Percentiles rank a stretch among this genome's conserved stretches.
Evolutionary conservation across 768 basidiomycete species (phyloP).

Genomic region (Collybiopsis luxurians): DNA sequence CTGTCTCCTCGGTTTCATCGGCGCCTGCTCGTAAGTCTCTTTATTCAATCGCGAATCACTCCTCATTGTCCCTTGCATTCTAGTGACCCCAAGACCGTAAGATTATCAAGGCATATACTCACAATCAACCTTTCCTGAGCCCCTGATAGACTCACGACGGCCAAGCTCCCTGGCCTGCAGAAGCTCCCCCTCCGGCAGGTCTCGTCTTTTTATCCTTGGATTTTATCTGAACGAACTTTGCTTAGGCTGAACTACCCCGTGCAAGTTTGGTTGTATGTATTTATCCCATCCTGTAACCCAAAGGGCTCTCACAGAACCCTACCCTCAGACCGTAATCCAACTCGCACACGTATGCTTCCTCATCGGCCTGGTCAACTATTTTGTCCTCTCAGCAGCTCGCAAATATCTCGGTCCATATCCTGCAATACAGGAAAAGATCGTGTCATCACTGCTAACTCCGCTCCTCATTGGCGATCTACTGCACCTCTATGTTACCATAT

Average conservation of each 20-base stretch:
- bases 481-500: constrained; percentile 67
- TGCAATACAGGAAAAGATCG: constrained; percentile 71
- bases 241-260: constrained; percentile 37
- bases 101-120: constrained; percentile 15
- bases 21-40: constrained; percentile 46
- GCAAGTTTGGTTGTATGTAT: constrained; percentile 53
- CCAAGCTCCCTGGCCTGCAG: constrained; percentile 70
- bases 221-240: background rate
- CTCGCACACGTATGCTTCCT: constrained; percentile 78
- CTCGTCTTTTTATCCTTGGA: background rate
- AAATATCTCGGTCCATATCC: constrained; percentile 56
- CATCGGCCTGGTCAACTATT: constrained; percentile 67
- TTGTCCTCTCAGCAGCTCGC: constrained; percentile 59
- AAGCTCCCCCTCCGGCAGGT: constrained; percentile 39
- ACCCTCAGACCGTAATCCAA: constrained; percentile 52
- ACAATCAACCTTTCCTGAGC: background rate
- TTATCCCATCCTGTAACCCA: background rate
- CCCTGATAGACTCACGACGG: constrained; percentile 58
- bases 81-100: constrained; percentile 63
- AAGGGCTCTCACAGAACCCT: background rate
- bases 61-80: constrained; percentile 12
- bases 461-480: constrained; percentile 67
- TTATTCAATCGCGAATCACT: constrained; percentile 3
- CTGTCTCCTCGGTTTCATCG: constrained; percentile 62
- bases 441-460: constrained; percentile 59